A percentile compares a stretch with the other conserved stretches of the same genome.
Conservation (phyloP, 331 rosid genomes). For the Malus hybrid region DNA sequence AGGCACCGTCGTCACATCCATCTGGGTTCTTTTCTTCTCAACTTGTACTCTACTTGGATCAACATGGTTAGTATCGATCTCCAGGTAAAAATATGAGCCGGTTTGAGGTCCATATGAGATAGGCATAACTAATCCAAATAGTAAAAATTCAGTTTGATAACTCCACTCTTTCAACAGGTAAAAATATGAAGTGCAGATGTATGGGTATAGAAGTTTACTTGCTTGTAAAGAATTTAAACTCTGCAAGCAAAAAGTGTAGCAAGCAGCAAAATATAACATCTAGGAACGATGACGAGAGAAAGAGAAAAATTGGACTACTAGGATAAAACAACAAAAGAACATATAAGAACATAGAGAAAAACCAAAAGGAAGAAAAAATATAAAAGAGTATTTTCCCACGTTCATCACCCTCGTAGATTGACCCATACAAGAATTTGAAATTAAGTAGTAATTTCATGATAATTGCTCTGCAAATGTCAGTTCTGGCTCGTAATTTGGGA, state of each 20-base stretch:
- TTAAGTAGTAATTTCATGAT: neutral
- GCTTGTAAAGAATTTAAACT: neutral
- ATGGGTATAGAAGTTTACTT: neutral
- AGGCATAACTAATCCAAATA: neutral
- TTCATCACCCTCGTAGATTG: neutral
- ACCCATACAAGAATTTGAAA: neutral
- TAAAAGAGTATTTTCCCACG: no score
- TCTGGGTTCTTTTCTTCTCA: neutral
- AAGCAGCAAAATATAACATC: neutral
- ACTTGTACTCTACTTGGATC: conserved; percentile 14
- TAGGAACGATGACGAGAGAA: neutral
- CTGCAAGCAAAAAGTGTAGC: conserved; percentile 1
- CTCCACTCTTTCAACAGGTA: neutral
- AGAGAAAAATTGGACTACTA: neutral
- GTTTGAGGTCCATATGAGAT: neutral
- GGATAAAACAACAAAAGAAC: no score
- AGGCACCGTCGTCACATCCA: neutral
- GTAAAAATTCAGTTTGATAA: neutral
- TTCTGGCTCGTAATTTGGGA: neutral
- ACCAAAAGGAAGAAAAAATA: no score
- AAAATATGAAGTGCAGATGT: neutral
- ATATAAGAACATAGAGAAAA: neutral
- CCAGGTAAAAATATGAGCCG: no score
- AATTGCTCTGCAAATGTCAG: neutral
- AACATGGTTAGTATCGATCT: conserved; percentile 7